Base-by-base conservation (phyloP, 2,329 filamentous ascomycete genomes). In the Epichloe glyceriae region DNA sequence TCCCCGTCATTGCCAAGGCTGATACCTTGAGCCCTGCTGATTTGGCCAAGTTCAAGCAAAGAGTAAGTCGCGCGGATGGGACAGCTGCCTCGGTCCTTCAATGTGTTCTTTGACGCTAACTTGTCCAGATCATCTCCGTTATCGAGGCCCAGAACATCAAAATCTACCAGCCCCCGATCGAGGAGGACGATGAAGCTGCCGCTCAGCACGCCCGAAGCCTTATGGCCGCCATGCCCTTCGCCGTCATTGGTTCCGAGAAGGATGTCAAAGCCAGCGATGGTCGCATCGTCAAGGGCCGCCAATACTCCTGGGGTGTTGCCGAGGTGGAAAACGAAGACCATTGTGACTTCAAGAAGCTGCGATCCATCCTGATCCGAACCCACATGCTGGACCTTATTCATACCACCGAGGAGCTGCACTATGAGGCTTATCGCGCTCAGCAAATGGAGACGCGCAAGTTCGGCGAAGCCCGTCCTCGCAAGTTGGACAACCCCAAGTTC, bases 381-480 rank as follows among this genome's bases (percentile, higher is more conserved):
- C 93, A 98, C 78, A 98, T 98, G 93, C 83, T 98, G 64, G 93
- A 98, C 69, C 86, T 98, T 58, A 98, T 98, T 68, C 93, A 98
- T 78, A 98, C 94, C 57, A 98, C 93, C 60, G 93, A 98, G 74
- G 93, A 98, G 78, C 84, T 89, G 63, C 93, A 98, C 79, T 98
- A 98, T 76, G 93, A 98, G 73, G 91, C 88, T 54, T 98, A 98
- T 79, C 91, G 93, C 63, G 93, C 93, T 50, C 88, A 95, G 72
- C 94, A 98, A 74, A 98, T 98, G 93, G 93, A 98, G 79, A 98
- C 93, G 47, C 83, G 93, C 74, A 98, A 98, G 75, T 97, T 98
- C 62, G 93, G 93, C 72, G 94, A 98, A 76, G 91, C 90, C 53
- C 84, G 91, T 60, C 93, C 93, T 61, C 81, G 91, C 72, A 98